Base-by-base conservation (phyloP, 192 early-diverging fungal species). In the Kickxella alabastrina region DNA sequence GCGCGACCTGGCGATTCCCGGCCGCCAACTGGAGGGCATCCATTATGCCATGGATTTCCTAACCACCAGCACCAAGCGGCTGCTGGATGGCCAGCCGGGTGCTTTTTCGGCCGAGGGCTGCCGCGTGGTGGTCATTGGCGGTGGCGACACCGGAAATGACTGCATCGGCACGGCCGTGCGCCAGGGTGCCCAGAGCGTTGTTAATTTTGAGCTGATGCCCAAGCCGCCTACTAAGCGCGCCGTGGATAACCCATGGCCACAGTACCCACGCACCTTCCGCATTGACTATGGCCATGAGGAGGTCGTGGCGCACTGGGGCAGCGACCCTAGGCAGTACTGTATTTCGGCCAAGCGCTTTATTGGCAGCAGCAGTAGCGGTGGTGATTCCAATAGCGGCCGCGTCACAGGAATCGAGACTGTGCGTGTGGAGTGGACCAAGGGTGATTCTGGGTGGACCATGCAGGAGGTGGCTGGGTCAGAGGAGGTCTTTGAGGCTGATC, bases 21-120 rank as follows among this genome's bases (percentile, higher is more conserved):
- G 87, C 65, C 82, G 96, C 31, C 77, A 89, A 49, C 65, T 91
- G 52, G 81, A 91, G 49, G 93, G 93, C 49, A 85, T 97, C 54
- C 90, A 97, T 79, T 99, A 96, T 79, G 96, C 96, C 41, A 97
- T 99, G 94, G 96, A 99, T 55, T 99, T 83, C 75, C 77, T 99
- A 65, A 88, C 92, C 43, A 79, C 79, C 41, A 95, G 88, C 73
- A 95, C 93, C 13, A 89, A 93, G 75, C 78, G 77, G 21, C 77
- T 98, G 32, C 68, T 98, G 29, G 88, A 63, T n/a, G n/a, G n/a
- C n/a, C n/a, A n/a, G n/a, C n/a, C n/a, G n/a, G n/a, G n/a, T n/a
- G n/a, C n/a, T n/a, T n/a, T 99, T 52, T 83, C 68, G 49, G 94
- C 92, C 9, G 90, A 92, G 59, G 94, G 83, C 70, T 93, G 93